Conservation (phyloP, 2,329 filamentous ascomycete genomes). For the Westerdykella sp. region DNA sequence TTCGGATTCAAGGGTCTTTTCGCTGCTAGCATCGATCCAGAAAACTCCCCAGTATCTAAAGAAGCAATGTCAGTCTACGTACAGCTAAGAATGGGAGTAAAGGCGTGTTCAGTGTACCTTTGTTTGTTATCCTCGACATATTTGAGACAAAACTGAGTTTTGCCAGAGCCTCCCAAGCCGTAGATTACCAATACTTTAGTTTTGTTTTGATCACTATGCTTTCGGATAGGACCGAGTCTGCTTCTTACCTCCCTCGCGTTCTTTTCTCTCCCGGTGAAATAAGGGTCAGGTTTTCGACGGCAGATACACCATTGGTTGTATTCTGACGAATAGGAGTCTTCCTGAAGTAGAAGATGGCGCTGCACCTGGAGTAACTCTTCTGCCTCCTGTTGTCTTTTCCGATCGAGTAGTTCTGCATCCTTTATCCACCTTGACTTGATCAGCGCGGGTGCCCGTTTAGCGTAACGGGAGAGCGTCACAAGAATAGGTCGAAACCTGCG, state of each 20-base stretch:
- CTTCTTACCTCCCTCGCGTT: constrained; percentile 9
- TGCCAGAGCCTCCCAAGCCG: constrained; percentile 38
- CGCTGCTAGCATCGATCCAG: constrained; percentile 32
- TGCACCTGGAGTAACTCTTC: constrained; percentile 11
- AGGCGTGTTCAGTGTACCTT: constrained; percentile 15
- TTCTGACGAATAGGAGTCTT: constrained; percentile 1
- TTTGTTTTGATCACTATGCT: constrained; percentile 3
- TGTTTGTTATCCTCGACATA: constrained; percentile 33
- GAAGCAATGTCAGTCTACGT: constrained; percentile 1
- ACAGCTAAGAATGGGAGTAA: constrained; percentile 5
- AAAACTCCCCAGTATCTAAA: constrained; percentile 33
- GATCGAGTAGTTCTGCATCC: constrained; percentile 9
- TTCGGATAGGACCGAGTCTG: constrained; percentile 9
- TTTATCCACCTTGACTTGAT: constrained; percentile 10
- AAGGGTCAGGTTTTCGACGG: constrained; percentile 15
- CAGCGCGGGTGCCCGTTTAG: constrained; percentile 7
- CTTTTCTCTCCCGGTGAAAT: constrained; percentile 18
- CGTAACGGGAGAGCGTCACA: constrained; percentile 16
- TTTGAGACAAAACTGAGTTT: constrained; percentile 37
- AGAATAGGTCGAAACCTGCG: constrained; percentile 13
- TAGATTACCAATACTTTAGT: constrained; percentile 31
- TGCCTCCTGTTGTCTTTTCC: constrained; percentile 11
- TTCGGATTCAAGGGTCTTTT: constrained; percentile 15
- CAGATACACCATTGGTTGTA: constrained; percentile 18
- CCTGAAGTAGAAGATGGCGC: constrained; percentile 3